phyloP scores from a whole-genome alignment of 495 filamentous ascomycete species.

The Xylaria acuta region DNA sequence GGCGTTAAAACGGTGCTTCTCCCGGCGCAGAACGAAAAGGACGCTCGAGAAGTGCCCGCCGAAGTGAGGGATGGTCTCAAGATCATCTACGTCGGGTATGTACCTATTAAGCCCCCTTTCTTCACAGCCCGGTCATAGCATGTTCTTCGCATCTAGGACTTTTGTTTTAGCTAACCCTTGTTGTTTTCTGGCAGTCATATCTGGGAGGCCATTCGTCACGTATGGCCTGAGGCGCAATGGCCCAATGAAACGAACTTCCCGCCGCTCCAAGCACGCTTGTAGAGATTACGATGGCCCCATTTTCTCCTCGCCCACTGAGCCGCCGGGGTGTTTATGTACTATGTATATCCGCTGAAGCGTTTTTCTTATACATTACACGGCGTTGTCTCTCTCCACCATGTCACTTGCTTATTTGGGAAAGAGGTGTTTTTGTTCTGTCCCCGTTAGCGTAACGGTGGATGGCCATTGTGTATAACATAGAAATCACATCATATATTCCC shows the following conservation, averaged over 20 bases:
- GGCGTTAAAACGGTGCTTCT: constrained; percentile 95
- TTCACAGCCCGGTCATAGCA: constrained; percentile 5
- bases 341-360: constrained; percentile 11
- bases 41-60: constrained; percentile 87
- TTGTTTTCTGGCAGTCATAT: constrained; percentile 65
- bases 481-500: background rate
- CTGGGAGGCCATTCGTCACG: constrained; percentile 81
- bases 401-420: constrained; percentile 15
- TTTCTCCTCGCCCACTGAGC: background rate
- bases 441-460: constrained; percentile 6
- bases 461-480: background rate
- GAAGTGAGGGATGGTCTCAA: constrained; percentile 89
- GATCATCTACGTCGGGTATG: constrained; percentile 88
- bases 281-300: constrained; percentile 9
- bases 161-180: constrained; percentile 35
- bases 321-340: background rate
- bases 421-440: background rate
- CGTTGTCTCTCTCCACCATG: constrained; percentile 11
- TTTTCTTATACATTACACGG: constrained; percentile 26
- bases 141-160: constrained; percentile 7
- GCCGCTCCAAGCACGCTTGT: constrained; percentile 37
- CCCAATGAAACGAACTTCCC: constrained; percentile 66
- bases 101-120: constrained; percentile 27
- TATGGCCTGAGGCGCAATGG: constrained; percentile 88
- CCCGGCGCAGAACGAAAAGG: constrained; percentile 88